Evolutionary conservation across 2,329 filamentous ascomycete species (phyloP).

Genomic region (Ramularia endophylla): DNA sequence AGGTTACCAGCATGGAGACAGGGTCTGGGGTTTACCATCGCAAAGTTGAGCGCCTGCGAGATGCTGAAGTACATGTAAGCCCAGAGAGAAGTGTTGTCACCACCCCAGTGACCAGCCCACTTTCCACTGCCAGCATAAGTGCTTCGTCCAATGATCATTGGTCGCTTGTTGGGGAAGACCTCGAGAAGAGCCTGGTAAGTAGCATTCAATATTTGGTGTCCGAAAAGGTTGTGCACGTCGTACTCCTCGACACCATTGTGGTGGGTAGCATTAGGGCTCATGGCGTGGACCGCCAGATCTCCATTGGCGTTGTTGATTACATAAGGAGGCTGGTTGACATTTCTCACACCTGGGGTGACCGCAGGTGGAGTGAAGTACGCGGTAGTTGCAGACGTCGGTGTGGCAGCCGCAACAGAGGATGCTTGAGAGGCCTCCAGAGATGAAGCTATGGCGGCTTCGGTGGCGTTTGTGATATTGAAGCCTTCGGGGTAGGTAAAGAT

Average conservation of each 20-base stretch:
- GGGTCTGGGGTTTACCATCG: too few relatives aligned
- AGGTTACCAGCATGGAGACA: too few relatives aligned
- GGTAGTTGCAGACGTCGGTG: constrained; percentile 15
- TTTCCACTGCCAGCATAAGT: constrained; percentile 73
- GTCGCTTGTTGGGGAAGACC: constrained; percentile 62
- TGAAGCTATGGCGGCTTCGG: constrained; percentile 57
- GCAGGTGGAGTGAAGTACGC: constrained; percentile 16
- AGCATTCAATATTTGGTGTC: constrained; percentile 68
- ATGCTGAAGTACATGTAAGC: constrained; percentile 71
- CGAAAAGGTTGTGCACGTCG: constrained; percentile 76
- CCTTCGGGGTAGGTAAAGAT: constrained; percentile 58
- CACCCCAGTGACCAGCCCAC: constrained; percentile 77
- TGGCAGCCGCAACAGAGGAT: constrained; percentile 33
- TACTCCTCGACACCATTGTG: constrained; percentile 68
- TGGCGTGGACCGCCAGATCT: constrained; percentile 65
- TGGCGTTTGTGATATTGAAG: constrained; percentile 63
- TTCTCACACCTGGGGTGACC: constrained; percentile 24
- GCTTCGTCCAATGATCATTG: constrained; percentile 77
- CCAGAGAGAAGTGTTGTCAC: constrained; percentile 65
- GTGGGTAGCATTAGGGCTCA: constrained; percentile 73
- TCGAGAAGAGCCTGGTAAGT: constrained; percentile 65
- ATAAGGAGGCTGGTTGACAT: constrained; percentile 29
- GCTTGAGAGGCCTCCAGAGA: constrained; percentile 49
- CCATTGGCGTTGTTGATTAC: constrained; percentile 49
- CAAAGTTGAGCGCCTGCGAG: constrained; percentile 69